Base-by-base conservation (phyloP, 2,329 filamentous ascomycete species). In the Xylariaceae sp. region DNA sequence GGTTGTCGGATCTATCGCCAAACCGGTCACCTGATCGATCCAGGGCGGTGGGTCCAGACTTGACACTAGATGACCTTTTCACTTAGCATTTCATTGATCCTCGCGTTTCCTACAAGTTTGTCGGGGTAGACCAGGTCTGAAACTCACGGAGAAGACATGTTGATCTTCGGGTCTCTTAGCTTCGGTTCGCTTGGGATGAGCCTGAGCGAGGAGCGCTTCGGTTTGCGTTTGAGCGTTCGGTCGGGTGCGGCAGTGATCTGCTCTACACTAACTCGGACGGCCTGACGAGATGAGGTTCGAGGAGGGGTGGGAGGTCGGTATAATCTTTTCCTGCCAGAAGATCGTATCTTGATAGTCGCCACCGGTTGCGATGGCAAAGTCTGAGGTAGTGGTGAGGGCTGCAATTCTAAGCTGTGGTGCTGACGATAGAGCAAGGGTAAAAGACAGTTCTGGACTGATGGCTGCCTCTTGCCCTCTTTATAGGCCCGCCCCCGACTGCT, bases 141-240 rank as follows among this genome's bases (percentile, higher is more conserved):
- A 11, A 49, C 53, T 49, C 26, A 56, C 53, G 49, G 50, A 35
- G 53, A 53, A 50, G 53, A 49, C 53, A 56, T 56, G 42, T 12
- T 52, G 37, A 33, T 19, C 13, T 5, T 23, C 18, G 32, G 30
- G 17, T 17, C 11, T 15, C 9, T 27, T 27, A 21, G 13, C 21
- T 40, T 23, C 12, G 21, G 37, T 18, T 28, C 36, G 31, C 13
- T 40, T 36, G 17, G 26, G 40, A 38, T 26, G 15, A 50, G 40
- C 43, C 50, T 43, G 31, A 55, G 50, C 15, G 48, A 52, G 24
- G 40, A 44, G 45, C 45, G 48, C 48, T 53, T 55, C 16, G 43
- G 36, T 36, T 52, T 54, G 31, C 52, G 48, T 32, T 41, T 50
- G 19, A 55, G 34, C 29, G 43, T 36, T 13, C 24, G 34, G 37